Evolutionary conservation across 192 early-diverging fungal species (phyloP).

Genomic region (Geosiphon pyriformis): DNA sequence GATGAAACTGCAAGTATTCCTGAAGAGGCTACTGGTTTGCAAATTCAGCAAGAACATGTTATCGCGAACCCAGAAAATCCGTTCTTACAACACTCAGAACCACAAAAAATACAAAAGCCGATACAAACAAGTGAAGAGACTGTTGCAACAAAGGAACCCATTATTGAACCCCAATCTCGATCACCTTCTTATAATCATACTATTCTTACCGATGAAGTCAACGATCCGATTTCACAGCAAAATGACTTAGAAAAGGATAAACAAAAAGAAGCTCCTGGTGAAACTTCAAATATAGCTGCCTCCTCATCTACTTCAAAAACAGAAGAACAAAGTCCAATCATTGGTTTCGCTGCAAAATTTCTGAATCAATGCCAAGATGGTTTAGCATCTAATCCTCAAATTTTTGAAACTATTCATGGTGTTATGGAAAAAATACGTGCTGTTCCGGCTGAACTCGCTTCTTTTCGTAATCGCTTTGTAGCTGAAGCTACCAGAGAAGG

Average conservation of each 20-base stretch:
- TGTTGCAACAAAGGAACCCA: not conserved
- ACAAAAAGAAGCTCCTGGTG: constrained; percentile 6
- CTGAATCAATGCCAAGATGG: constrained; percentile 22
- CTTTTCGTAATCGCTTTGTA: not conserved
- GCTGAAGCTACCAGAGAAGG: not conserved
- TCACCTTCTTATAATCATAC: not conserved
- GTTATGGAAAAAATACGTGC: constrained; percentile 23
- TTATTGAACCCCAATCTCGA: not conserved
- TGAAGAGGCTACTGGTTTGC: not conserved
- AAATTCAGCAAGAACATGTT: not conserved
- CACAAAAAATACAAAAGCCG: not conserved
- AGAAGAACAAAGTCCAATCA: not conserved
- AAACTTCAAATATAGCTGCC: not conserved
- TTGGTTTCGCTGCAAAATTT: constrained; percentile 4
- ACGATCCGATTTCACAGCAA: not conserved
- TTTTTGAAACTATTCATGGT: constrained; percentile 6
- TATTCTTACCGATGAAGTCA: not conserved
- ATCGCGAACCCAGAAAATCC: no score
- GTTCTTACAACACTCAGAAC: not conserved
- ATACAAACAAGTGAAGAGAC: no score
- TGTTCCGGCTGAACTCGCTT: constrained; percentile 7
- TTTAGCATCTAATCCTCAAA: constrained; percentile 17
- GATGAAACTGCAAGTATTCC: not conserved
- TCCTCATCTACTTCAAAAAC: not conserved
- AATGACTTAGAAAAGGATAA: constrained; percentile 17